phyloP scores from a whole-genome alignment of 805 yeast genomes.

The Pichia gijzeniarum region DNA sequence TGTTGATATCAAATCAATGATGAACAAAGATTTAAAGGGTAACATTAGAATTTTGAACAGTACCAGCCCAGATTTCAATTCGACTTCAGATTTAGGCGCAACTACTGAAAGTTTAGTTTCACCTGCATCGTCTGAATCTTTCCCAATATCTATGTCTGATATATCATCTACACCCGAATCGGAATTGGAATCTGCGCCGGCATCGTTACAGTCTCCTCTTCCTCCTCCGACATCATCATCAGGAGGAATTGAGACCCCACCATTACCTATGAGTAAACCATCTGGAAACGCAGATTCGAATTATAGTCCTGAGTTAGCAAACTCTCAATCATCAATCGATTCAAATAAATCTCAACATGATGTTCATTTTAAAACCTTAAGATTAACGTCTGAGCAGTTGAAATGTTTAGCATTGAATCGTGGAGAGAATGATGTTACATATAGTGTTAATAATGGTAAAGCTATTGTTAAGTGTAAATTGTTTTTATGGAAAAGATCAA shows the following conservation, averaged over 20 bases:
- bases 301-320: background rate
- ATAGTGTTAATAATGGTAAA: conserved; percentile 76
- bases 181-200: no score
- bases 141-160: background rate
- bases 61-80: conserved; percentile 4
- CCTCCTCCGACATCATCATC: no score
- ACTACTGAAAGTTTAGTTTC: background rate
- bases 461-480: conserved; percentile 69
- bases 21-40: conserved; percentile 59
- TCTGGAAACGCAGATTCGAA: background rate
- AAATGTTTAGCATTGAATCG: conserved; percentile 61
- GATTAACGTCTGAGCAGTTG: conserved; percentile 88
- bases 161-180: background rate
- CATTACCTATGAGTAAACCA: conserved; percentile 5
- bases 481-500: conserved; percentile 74
- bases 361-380: conserved; percentile 71
- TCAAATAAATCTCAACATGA: conserved; percentile 11
- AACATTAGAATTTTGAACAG: conserved; percentile 46
- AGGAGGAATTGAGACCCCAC: background rate
- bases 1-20: conserved; percentile 38
- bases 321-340: background rate
- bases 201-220: no score
- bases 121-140: no score
- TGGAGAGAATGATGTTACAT: conserved; percentile 75
- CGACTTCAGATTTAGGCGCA: conserved; percentile 2